Evolutionary conservation across 306 rosid genomes (phyloP).

Genomic region (Vigna nakashimae): DNA sequence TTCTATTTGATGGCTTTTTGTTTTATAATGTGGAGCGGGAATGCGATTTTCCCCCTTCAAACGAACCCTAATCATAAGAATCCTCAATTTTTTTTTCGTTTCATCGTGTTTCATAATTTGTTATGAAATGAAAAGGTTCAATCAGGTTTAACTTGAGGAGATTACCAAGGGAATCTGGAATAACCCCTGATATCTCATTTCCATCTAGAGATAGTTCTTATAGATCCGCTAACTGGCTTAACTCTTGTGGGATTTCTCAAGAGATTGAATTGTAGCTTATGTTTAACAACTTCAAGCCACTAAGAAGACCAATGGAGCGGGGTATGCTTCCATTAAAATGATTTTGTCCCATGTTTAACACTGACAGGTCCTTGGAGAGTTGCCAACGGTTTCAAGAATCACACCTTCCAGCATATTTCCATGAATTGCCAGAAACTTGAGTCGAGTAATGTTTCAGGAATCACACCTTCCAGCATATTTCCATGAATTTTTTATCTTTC

Average conservation of each 20-base stretch:
- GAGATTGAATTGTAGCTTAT: conserved; percentile 61
- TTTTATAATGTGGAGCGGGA: conserved; percentile 10
- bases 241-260: conserved; percentile 69
- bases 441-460: conserved; percentile 55
- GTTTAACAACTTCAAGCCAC: conserved; percentile 62
- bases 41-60: no score
- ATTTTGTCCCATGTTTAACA: conserved; percentile 71
- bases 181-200: conserved; percentile 58
- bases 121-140: conserved; percentile 31
- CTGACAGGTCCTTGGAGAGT: conserved; percentile 65
- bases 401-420: conserved; percentile 66
- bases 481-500: no score
- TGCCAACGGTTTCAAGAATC: conserved; percentile 72
- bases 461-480: no score
- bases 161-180: conserved; percentile 69
- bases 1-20: conserved; percentile 10
- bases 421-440: conserved; percentile 60
- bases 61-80: no score
- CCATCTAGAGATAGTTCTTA: conserved; percentile 54
- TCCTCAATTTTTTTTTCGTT: no score
- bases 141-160: conserved; percentile 55
- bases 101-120: no score
- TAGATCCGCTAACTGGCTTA: conserved; percentile 59
- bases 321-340: conserved; percentile 69
- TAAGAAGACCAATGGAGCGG: conserved; percentile 62